Conservation (phyloP, 306 rosid genomes). For the Comarum palustre region DNA sequence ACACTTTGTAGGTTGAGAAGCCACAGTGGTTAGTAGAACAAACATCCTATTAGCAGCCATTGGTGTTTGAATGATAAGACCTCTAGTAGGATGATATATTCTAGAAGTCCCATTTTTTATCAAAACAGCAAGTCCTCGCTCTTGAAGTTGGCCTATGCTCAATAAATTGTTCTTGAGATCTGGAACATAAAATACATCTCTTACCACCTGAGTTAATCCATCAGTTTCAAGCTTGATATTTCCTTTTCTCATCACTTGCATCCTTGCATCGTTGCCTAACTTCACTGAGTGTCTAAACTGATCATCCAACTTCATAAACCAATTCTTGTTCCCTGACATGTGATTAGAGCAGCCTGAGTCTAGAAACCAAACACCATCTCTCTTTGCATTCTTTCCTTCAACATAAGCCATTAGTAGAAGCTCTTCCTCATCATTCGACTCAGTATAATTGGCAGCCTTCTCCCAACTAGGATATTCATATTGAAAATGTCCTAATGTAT, state of each 20-base stretch:
- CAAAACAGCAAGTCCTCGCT: neutral
- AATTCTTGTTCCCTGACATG: neutral
- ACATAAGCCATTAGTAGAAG: neutral
- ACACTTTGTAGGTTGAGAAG: no score
- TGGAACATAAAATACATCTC: neutral
- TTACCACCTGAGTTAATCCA: neutral
- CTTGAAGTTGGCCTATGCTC: neutral
- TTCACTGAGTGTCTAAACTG: slow-evolving; percentile 1
- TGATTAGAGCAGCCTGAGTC: slow-evolving; percentile 5
- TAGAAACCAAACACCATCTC: neutral
- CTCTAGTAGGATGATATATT: neutral
- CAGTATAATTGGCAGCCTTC: neutral
- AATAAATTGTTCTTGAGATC: neutral
- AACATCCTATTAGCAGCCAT: neutral
- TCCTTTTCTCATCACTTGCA: neutral
- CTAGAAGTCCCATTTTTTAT: neutral
- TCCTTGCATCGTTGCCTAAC: neutral
- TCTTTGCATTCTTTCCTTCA: neutral
- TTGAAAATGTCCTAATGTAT: no score
- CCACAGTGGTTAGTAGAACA: neutral
- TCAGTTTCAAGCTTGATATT: neutral
- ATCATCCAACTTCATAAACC: neutral
- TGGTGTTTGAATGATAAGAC: neutral
- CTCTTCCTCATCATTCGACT: neutral
- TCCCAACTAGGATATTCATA: slow-evolving; percentile 1